phyloP scores from a whole-genome alignment of 768 basidiomycete species.

The Xerocomus potaroensis region DNA sequence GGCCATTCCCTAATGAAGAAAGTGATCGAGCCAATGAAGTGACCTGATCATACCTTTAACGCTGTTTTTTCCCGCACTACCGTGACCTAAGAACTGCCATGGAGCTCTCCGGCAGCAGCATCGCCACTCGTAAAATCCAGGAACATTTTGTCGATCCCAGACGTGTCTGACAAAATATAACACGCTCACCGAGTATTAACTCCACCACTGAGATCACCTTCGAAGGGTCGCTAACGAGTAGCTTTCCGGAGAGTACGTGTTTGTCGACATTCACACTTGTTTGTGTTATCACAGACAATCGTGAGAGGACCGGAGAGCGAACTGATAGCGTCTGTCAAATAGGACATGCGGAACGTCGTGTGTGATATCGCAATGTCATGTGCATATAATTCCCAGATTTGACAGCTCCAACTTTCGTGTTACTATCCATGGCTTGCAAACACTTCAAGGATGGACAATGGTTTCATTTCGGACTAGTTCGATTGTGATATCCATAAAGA shows the following conservation, averaged over 20 bases:
- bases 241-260: conserved; percentile 50
- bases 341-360: no score
- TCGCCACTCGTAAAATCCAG: conserved; percentile 66
- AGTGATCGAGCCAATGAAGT: conserved; percentile 61
- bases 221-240: conserved; percentile 46
- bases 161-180: conserved; percentile 56
- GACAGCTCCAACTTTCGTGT: no score
- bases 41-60: conserved; percentile 73
- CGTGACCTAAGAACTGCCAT: conserved; percentile 92
- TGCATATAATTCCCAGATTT: no score
- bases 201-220: conserved; percentile 43
- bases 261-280: conserved; percentile 78
- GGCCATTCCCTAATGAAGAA: conserved; percentile 33
- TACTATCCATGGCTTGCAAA: no score
- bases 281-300: conserved; percentile 61
- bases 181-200: conserved; percentile 65
- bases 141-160: conserved; percentile 48
- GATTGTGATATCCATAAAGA: no score
- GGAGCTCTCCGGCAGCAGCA: conserved; percentile 76
- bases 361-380: no score
- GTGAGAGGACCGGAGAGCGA: conserved; percentile 57
- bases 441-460: no score
- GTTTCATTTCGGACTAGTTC: no score
- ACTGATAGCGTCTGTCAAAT: conserved; percentile 64
- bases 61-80: conserved; percentile 93